Evolutionary conservation across 495 filamentous ascomycete genomes (phyloP), one percentile per base, ranked within the genome.

Genomic region (Hypoxylon subgilvum): DNA sequence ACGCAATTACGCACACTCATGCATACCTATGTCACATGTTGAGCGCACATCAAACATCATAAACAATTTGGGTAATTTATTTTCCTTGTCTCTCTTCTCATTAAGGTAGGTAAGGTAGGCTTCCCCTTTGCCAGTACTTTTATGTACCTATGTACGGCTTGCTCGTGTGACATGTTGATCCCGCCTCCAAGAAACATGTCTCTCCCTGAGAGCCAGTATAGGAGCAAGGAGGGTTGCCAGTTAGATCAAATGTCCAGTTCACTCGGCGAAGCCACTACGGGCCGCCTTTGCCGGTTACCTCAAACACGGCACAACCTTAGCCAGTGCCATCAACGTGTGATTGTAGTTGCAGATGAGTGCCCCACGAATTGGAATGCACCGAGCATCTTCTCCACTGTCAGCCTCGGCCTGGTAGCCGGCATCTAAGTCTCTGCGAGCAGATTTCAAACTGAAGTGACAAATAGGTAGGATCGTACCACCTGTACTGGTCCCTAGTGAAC

Each of bases 361-460:
- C 36, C 40, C 42, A 23, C 38, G 13, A n/a, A n/a, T n/a, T n/a
- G n/a, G n/a, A n/a, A n/a, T n/a, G n/a, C n/a, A n/a, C n/a, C n/a
- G n/a, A n/a, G n/a, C n/a, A n/a, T n/a, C n/a, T n/a, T n/a, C n/a
- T n/a, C n/a, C n/a, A n/a, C n/a, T n/a, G n/a, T n/a, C n/a, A n/a
- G n/a, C n/a, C n/a, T n/a, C n/a, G 34, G 42, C 56, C 56, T 31
- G 16, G 32, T 40, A 40, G 47, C 32, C 12, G 32, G 16, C 46
- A 46, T 51, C 46, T 47, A 58, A 53, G n/a, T 32, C 40, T 35
- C 48, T 18, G 45, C 18, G 49, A 19, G 53, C 39, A 32, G 51
- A 46, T 55, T 49, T 44, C 54, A 51, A 64, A 59, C 32, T 30
- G 61, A 49, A 45, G 48, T 57, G 49, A 58, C 48, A 59, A 64